Base-by-base conservation (phyloP, 2,329 filamentous ascomycete species). In the Plenodomus biglobosus region DNA sequence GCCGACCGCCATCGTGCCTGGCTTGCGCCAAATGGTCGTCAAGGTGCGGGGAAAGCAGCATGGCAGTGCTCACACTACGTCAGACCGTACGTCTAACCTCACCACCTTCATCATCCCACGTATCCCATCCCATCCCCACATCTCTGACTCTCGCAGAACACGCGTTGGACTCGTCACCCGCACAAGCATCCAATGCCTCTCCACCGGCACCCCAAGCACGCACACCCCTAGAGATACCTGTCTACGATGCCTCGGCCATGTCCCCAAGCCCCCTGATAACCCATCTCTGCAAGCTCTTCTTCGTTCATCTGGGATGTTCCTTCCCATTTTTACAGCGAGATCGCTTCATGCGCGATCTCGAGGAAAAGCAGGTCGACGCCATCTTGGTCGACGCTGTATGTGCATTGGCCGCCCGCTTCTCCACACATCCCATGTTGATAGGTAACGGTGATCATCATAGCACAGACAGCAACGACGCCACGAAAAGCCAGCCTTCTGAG, bases 11-110 rank as follows among this genome's bases (percentile, higher is more conserved):
- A 95, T 95, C 64, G 89, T 94, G 43, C 90, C 90, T 1, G 90
- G 90, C 18, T 95, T 91, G 75, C 95, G 95, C 72, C 90, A 95
- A 70, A 95, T 95, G 89, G 88, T 95, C 20, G 85, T 88, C 49
- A 85, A 87, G 44, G 83, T 92, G 22, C 81, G 85, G 49, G 85
- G 87, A 50, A 78, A 84, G 50, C 80, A 84, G 19, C 79, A 80
- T 19, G 85, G 84, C 43, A 80, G 78, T 8, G 77, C 74, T 6
- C 79, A 78, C 42, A 85, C 83, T 16, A 80, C 82, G 39, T 82
- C 84, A 11, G 75, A 77, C 54, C 70, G 64, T 69, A 56, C 45
- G 66, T 55, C 21, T 21, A n/a, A n/a, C 18, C 13, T 15, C 13
- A 32, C 8, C 27, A 32, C 27, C 6, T 11, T 32, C 27, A 8